Evolutionary conservation across 1,139 yeast species (phyloP).

Genomic region (Magnusiomyces magnusii): DNA sequence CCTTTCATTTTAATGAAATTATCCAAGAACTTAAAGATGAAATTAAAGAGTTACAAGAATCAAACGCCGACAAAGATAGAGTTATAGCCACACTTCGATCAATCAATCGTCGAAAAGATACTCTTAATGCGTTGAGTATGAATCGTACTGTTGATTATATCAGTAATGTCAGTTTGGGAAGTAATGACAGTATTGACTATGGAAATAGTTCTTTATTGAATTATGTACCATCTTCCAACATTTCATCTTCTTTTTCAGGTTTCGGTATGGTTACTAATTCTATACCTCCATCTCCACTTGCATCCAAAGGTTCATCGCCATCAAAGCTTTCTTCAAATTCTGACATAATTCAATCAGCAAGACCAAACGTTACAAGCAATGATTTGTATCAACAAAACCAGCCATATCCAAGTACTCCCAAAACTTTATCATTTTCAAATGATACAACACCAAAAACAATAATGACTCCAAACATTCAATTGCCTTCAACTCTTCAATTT

Average conservation of each 20-base stretch:
- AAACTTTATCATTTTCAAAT: not conserved
- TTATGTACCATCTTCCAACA: not conserved
- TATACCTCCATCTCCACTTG: not conserved
- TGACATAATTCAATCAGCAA: no score
- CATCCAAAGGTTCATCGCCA: no score
- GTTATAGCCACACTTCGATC: slow-evolving; percentile 58
- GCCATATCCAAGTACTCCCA: not conserved
- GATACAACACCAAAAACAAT: not conserved
- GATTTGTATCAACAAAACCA: not conserved
- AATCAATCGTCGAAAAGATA: slow-evolving; percentile 27
- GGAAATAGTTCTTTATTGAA: not conserved
- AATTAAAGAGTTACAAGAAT: slow-evolving; percentile 54
- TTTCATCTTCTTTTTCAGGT: not conserved
- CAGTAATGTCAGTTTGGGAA: not conserved
- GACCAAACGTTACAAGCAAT: not conserved
- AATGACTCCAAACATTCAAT: not conserved
- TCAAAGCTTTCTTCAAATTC: no score
- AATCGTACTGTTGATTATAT: not conserved
- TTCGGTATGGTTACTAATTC: not conserved
- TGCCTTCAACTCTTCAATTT: no score
- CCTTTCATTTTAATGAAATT: slow-evolving; percentile 22
- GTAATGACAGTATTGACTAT: not conserved
- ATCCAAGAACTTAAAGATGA: slow-evolving; percentile 64
- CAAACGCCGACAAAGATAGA: slow-evolving; percentile 62
- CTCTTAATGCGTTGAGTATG: slow-evolving; percentile 14